Conservation (phyloP, 495 filamentous ascomycete species). For the Bathelium albidoporum region DNA sequence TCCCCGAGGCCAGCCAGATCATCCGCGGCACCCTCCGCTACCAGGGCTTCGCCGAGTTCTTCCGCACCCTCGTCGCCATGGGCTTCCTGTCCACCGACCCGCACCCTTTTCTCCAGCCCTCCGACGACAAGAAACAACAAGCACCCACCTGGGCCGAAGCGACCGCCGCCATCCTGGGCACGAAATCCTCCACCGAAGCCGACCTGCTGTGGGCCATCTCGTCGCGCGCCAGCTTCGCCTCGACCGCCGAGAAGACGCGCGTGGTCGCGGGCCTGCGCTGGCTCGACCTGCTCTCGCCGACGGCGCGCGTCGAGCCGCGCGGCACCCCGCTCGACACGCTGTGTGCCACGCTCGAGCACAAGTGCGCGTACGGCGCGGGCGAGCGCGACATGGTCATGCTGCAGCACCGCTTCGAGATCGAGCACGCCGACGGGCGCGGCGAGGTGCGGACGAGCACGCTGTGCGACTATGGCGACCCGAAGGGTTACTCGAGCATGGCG, state of each 20-base stretch:
- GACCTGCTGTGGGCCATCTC: slow-evolving; percentile 63
- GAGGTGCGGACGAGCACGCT: slow-evolving; percentile 75
- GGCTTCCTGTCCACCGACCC: slow-evolving; percentile 67
- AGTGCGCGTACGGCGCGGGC: slow-evolving; percentile 76
- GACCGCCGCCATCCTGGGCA: slow-evolving; percentile 60
- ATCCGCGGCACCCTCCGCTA: slow-evolving; percentile 72
- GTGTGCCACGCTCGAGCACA: slow-evolving; percentile 79
- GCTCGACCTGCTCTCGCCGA: slow-evolving; percentile 51
- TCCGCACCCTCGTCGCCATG: slow-evolving; percentile 76
- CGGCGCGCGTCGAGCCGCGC: slow-evolving; percentile 34
- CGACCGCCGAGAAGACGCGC: slow-evolving; percentile 61
- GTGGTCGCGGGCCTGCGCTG: slow-evolving; percentile 71
- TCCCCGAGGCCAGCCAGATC: slow-evolving; percentile 73
- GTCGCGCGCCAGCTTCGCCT: slow-evolving; percentile 62
- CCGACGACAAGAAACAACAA: slow-evolving; percentile 21
- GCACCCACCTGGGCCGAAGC: slow-evolving; percentile 70
- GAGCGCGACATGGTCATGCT: slow-evolving; percentile 81
- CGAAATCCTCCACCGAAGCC: slow-evolving; percentile 46
- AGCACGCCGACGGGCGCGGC: slow-evolving; percentile 62
- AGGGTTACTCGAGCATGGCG: slow-evolving; percentile 81
- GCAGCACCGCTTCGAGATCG: slow-evolving; percentile 88
- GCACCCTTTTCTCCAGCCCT: slow-evolving; percentile 45
- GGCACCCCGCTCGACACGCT: slow-evolving; percentile 36
- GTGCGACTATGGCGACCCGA: slow-evolving; percentile 71
- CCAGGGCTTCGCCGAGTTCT: slow-evolving; percentile 77